Evolutionary conservation across 2,329 filamentous ascomycete genomes (phyloP), one percentile per base, ranked within the genome.

Genomic region (Phialophora macrospora): DNA sequence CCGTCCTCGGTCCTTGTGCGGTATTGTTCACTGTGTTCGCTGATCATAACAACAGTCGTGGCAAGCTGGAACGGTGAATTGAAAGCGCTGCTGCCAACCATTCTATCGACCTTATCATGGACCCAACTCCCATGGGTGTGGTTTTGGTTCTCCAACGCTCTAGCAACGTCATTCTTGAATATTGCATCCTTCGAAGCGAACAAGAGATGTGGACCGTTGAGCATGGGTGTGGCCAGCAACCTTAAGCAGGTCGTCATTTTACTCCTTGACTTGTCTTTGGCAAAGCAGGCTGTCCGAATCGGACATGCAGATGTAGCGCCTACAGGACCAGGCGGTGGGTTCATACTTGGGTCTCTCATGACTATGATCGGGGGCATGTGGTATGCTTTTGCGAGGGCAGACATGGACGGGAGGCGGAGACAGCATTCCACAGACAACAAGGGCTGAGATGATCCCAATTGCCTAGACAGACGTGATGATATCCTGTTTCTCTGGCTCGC

Each of bases 111-210:
- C 7, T 17, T 6, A 22, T 51, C 24, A 30, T 34, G 30, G 30
- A 54, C 38, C 5, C 20, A 38, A 24, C 7, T 24, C 46, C 30
- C 28, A 14, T 38, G 48, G 58, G 48, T 38, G 14, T 60, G 58
- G 58, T 41, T 38, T 24, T 56, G 34, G 46, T 28, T 55, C 2
- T 28, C 28, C 46, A 65, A 62, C 28, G 54, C 34, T 12, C 41
- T 65, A 3, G 63, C 63, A 11, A 62, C 63, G 2, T 52, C 59
- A 28, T 48, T 52, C 22, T 32, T 68, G 58, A 68, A 68, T 49
- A 38, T 68, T 3, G 59, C 63, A 2, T 68, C 65, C 8, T 68
- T 68, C 44, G 58, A 68, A 9, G 63, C 65, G 17, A 65, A 65
- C 51, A 64, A 60, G 17, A 32, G 65, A 17, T 65, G 62, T 26